Conservation (phyloP, 2,329 filamentous ascomycete species). For the Cordyceps cateniannulata region DNA sequence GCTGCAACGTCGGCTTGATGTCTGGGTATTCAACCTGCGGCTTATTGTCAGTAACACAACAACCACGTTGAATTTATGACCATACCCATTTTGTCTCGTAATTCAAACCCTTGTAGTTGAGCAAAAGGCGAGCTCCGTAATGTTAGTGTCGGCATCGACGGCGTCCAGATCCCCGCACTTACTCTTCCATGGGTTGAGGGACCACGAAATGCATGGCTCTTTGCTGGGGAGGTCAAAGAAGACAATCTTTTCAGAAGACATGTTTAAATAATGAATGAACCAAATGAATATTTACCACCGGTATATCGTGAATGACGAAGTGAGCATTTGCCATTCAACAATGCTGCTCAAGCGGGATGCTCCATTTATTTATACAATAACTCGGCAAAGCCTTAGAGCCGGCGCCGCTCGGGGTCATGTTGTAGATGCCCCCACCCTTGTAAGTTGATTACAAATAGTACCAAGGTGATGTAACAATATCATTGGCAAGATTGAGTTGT, state of each 20-base stretch:
- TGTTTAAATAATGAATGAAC: neutral
- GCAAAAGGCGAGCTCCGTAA: constrained; percentile 50
- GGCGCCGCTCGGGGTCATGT: neutral
- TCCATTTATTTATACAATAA: neutral
- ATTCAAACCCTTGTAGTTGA: constrained; percentile 62
- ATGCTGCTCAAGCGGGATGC: neutral
- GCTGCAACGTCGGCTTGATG: constrained; percentile 48
- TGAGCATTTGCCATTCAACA: neutral
- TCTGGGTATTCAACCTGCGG: constrained; percentile 57
- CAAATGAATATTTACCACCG: neutral
- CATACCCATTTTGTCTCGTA: constrained; percentile 61
- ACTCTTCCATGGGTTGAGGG: constrained; percentile 68
- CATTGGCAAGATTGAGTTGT: neutral
- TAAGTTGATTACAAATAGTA: neutral
- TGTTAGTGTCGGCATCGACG: constrained; percentile 2
- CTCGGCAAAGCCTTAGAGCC: neutral
- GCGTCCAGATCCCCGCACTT: constrained; percentile 14
- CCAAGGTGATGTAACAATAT: neutral
- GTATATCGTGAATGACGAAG: neutral
- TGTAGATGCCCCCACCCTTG: neutral
- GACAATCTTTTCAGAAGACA: constrained; percentile 31
- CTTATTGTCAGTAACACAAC: neutral
- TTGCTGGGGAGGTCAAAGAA: constrained; percentile 59
- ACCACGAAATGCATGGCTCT: constrained; percentile 47
- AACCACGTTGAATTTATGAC: neutral